phyloP scores from a whole-genome alignment of 176 grass and related monocot genomes.

The Rhynchospora breviuscula region DNA sequence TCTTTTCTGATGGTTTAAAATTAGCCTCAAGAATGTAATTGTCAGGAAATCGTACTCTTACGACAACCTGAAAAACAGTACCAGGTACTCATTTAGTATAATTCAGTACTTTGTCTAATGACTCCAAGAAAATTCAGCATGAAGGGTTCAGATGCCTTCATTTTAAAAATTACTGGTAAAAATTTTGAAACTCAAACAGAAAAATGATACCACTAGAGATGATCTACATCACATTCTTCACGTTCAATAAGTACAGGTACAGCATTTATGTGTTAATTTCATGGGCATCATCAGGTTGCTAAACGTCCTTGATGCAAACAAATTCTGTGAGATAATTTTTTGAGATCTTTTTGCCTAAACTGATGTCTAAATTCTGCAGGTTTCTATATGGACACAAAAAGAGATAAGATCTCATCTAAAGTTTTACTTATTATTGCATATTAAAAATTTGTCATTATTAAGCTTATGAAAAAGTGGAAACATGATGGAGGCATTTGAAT shows the following conservation, averaged over 20 bases:
- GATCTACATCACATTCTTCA: background rate
- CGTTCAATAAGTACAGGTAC: background rate
- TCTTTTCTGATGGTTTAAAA: constrained; percentile 64
- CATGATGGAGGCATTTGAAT: background rate
- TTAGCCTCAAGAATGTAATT: constrained; percentile 86
- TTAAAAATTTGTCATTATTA: background rate
- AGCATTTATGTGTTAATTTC: background rate
- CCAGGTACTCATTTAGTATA: background rate
- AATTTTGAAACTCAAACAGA: background rate
- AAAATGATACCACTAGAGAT: background rate
- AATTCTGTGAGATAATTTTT: background rate
- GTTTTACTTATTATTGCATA: background rate
- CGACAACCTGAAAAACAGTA: constrained; percentile 52
- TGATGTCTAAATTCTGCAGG: background rate
- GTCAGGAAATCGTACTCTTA: constrained; percentile 82
- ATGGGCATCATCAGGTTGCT: background rate
- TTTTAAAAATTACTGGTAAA: background rate
- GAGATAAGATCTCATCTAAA: background rate
- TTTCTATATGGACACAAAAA: background rate
- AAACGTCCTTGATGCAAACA: background rate
- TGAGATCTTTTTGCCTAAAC: background rate
- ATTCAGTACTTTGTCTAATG: background rate
- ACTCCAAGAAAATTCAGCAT: background rate
- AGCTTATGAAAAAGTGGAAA: background rate
- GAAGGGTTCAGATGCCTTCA: background rate